Evolutionary conservation across 2,329 filamentous ascomycete species (phyloP).

Genomic region (Aspergillus sergii): DNA sequence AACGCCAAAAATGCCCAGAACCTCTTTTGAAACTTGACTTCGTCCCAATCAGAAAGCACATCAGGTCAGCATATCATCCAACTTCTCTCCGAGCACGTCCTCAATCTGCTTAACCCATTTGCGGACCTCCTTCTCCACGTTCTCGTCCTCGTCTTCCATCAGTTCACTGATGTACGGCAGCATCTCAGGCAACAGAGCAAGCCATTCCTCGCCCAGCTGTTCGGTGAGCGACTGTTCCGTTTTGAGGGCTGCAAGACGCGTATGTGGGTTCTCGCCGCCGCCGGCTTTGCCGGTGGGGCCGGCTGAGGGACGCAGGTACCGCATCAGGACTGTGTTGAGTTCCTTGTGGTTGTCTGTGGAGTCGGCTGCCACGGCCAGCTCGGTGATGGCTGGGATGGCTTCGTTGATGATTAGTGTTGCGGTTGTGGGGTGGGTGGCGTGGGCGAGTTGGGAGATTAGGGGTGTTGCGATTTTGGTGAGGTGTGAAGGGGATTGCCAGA

Average conservation of each 20-base stretch:
- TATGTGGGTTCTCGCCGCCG: constrained; percentile 63
- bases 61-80: constrained; percentile 90
- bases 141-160: constrained; percentile 94
- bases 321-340: constrained; percentile 77
- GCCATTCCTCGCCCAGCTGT: constrained; percentile 87
- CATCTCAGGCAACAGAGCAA: constrained; percentile 90
- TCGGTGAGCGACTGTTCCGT: constrained; percentile 80
- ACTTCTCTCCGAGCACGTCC: constrained; percentile 81
- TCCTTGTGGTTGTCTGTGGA: constrained; percentile 89
- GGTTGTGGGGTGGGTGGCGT: constrained; percentile 40
- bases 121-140: constrained; percentile 85
- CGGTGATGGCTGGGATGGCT: constrained; percentile 74
- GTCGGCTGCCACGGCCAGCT: constrained; percentile 77
- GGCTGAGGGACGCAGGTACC: constrained; percentile 67
- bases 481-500: constrained; percentile 91
- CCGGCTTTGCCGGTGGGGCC: constrained; percentile 29
- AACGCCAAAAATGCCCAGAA: constrained; percentile 1
- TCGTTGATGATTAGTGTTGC: constrained; percentile 54
- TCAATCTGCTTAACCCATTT: constrained; percentile 91
- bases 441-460: constrained; percentile 68
- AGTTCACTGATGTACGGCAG: constrained; percentile 93
- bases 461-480: constrained; percentile 72
- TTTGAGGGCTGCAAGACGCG: constrained; percentile 79
- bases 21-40: neutral
- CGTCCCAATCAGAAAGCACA: neutral